Conservation (phyloP, 352 stramenopile species). For the Phytophthora chlamydospora region DNA sequence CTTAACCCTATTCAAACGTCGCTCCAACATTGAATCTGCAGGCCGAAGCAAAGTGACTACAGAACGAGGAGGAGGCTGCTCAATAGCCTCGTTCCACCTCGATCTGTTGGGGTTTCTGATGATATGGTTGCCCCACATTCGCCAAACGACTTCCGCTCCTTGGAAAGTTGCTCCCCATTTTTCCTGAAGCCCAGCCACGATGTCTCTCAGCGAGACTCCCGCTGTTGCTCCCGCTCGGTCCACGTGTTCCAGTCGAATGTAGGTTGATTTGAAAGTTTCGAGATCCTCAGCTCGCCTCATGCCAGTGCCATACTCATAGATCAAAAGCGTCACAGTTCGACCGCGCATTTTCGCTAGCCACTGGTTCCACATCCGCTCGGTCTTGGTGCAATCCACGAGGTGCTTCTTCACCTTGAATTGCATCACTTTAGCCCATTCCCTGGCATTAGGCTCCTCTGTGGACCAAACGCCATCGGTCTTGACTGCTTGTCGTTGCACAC, state of each 20-base stretch:
- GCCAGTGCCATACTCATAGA: constrained; percentile 16
- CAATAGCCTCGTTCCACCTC: neutral
- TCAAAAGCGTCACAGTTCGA: constrained; percentile 14
- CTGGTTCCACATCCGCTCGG: constrained; percentile 9
- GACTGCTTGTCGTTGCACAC: constrained; percentile 4
- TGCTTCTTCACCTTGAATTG: constrained; percentile 23
- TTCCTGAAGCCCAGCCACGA: too few relatives aligned
- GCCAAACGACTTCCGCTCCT: constrained; percentile 1
- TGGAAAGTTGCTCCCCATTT: too few relatives aligned
- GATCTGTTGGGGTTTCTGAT: constrained; percentile 5
- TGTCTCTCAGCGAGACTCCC: too few relatives aligned
- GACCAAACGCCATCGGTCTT: constrained; percentile 22
- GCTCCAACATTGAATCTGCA: too few relatives aligned
- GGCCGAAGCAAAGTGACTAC: too few relatives aligned
- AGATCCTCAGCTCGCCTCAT: constrained; percentile 7
- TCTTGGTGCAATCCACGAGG: constrained; percentile 4
- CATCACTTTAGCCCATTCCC: constrained; percentile 14
- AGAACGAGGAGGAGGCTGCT: too few relatives aligned
- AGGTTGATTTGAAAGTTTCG: neutral
- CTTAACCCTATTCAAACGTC: too few relatives aligned
- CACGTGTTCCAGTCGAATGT: too few relatives aligned
- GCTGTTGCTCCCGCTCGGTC: too few relatives aligned
- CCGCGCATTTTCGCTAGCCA: constrained; percentile 11
- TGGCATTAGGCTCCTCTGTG: neutral
- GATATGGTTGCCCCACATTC: constrained; percentile 10